These are phyloP conservation scores for Zymoseptoria ardabiliae DNA, from an alignment of 2,329 filamentous ascomycete species.

Conservation along the genomic window DNA sequence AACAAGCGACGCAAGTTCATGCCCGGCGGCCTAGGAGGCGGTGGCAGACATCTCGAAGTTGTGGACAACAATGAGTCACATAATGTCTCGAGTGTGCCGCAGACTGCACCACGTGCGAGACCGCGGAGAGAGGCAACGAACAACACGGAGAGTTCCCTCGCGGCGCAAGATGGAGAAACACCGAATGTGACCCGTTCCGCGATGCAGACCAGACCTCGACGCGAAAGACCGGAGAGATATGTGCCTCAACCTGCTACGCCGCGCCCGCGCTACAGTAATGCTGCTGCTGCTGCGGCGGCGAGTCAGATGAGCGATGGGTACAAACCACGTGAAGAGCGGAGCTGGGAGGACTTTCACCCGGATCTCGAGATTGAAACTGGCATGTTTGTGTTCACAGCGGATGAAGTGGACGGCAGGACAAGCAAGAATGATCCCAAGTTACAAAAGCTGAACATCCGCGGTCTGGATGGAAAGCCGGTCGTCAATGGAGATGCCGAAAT, in stretches of 20 bases:
- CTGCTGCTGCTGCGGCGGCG: constrained; percentile 78
- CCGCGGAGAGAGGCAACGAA: constrained; percentile 5
- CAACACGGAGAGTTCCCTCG: neutral
- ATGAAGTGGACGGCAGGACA: constrained; percentile 72
- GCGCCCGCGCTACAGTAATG: constrained; percentile 71
- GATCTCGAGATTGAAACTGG: constrained; percentile 82
- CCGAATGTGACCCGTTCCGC: constrained; percentile 18
- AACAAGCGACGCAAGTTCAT: constrained; percentile 58
- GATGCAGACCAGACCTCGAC: constrained; percentile 25
- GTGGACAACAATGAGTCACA: constrained; percentile 47
- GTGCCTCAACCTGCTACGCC: constrained; percentile 38
- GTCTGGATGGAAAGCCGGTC: constrained; percentile 14
- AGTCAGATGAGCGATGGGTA: constrained; percentile 91
- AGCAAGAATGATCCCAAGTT: constrained; percentile 38
- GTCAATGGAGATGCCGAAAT: constrained; percentile 23
- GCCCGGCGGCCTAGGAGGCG: constrained; percentile 78
- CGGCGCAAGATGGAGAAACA: constrained; percentile 3
- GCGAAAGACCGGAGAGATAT: constrained; percentile 25
- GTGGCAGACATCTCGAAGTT: constrained; percentile 69
- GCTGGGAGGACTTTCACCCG: constrained; percentile 96
- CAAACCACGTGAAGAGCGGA: constrained; percentile 91
- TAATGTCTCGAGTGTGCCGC: constrained; percentile 43
- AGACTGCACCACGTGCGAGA: constrained; percentile 29
- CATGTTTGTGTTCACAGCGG: constrained; percentile 70
- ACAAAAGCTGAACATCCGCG: constrained; percentile 19